Evolutionary conservation across 495 filamentous ascomycete species (phyloP), one percentile per base, ranked within the genome.

Genomic region (Filosporella fistucella): DNA sequence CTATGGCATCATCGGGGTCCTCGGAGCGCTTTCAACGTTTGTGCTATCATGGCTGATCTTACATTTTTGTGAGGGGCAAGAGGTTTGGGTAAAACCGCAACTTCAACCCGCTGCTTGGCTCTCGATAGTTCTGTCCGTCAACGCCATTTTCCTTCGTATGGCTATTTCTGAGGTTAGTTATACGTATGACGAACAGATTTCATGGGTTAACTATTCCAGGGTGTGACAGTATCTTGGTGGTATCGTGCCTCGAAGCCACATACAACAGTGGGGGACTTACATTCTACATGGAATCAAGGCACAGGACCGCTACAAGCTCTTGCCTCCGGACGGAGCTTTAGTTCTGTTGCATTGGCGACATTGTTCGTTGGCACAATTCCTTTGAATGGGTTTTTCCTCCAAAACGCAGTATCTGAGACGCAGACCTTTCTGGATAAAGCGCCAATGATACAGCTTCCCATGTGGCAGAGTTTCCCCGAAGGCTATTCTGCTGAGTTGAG

Each of bases 71-170:
- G 23, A 24, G 13, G 39, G 39, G 4, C 37, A 40, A 14, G 28
- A 42, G 28, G 18, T 24, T 6, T 13, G 24, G 11, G 21, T 23
- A 2, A 24, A 13, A 6, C 18, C 28, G 22, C 39, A 20, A 4
- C 28, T n/a, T 11, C 24, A 42, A 42, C 39, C 39, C 23, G 39
- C 39, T n/a, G 39, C 39, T 25, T 42, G 39, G 39, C 39, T 42
- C 9, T 42, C 39, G 14, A 42, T 42, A 6, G 28, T 42, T 42
- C 2, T 42, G n/a, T 42, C 39, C 12, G 21, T 42, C 8, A 42
- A 42, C 16, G 18, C 18, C 4, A 24, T 42, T 23, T 24, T 42
- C 18, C 21, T 42, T 11, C 39, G 28, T 26, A 42, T 42, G 12
- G 39, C 39, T 25, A 23, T 42, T 14, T 23, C 18, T 9, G n/a